phyloP scores from a whole-genome alignment of 306 rosid species.

The Rosa lucieae region DNA sequence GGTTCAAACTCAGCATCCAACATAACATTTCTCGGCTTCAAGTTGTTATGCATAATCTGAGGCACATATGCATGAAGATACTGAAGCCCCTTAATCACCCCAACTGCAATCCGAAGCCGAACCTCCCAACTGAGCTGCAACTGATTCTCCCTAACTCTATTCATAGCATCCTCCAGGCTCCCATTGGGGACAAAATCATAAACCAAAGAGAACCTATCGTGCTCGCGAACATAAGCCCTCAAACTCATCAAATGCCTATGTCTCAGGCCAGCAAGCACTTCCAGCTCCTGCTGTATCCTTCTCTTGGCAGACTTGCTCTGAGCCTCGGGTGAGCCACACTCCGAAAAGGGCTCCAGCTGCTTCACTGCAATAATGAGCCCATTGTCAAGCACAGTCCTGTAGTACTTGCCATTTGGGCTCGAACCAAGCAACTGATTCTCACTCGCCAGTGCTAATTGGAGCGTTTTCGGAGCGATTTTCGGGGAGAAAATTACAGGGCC shows the following conservation, averaged over 20 bases:
- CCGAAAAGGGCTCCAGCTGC: slow-evolving; percentile 64
- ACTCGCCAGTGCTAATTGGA: slow-evolving; percentile 62
- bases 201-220: slow-evolving; percentile 69
- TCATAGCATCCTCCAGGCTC: slow-evolving; percentile 77
- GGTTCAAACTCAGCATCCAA: slow-evolving; percentile 88
- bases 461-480: slow-evolving; percentile 74
- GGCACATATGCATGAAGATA: slow-evolving; percentile 86
- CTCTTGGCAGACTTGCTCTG: slow-evolving; percentile 68
- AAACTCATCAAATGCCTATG: slow-evolving; percentile 91
- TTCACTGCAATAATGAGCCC: slow-evolving; percentile 88
- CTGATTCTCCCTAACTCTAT: slow-evolving; percentile 62
- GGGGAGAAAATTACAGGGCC: slow-evolving; percentile 97
- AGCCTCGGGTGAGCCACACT: slow-evolving; percentile 45
- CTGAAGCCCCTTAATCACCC: slow-evolving; percentile 92
- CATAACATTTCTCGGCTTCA: slow-evolving; percentile 89
- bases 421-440: slow-evolving; percentile 82
- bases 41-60: slow-evolving; percentile 73
- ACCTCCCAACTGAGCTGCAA: slow-evolving; percentile 77
- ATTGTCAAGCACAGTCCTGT: slow-evolving; percentile 85
- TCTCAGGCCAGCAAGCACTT: slow-evolving; percentile 72
- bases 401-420: slow-evolving; percentile 77
- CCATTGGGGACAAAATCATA: slow-evolving; percentile 85
- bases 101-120: slow-evolving; percentile 91
- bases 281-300: slow-evolving; percentile 71
- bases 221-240: slow-evolving; percentile 83